A percentile compares a stretch with the other conserved stretches of the same genome.
Evolutionary conservation across 1,139 yeast genomes (phyloP).

Genomic region (Lizanozyma gosingica): DNA sequence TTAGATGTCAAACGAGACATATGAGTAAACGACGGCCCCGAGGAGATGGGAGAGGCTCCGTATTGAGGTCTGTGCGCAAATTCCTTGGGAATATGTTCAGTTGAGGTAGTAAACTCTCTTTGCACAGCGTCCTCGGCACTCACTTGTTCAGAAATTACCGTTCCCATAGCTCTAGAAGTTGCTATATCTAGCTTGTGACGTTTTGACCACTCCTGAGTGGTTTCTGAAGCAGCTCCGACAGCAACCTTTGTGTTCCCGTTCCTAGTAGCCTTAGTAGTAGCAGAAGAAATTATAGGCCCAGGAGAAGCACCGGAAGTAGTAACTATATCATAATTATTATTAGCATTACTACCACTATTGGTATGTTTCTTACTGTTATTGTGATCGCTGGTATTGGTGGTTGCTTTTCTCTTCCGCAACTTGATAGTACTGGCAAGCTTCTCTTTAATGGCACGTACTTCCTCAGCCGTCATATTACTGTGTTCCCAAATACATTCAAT

Average conservation of each 20-base stretch:
- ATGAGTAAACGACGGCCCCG: background rate
- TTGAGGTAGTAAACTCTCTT: too few relatives aligned
- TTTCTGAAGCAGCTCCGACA: too few relatives aligned
- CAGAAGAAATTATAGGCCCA: too few relatives aligned
- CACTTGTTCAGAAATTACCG: background rate
- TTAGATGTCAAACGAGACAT: background rate
- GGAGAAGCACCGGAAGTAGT: too few relatives aligned
- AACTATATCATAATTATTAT: too few relatives aligned
- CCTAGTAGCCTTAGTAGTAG: too few relatives aligned
- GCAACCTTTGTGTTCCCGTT: too few relatives aligned
- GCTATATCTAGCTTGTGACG: background rate
- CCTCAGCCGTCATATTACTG: background rate
- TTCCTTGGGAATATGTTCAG: too few relatives aligned
- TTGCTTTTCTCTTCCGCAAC: background rate
- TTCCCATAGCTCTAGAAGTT: too few relatives aligned
- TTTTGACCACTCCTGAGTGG: background rate
- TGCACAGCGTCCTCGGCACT: too few relatives aligned
- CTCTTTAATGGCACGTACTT: background rate
- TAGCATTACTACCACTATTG: background rate
- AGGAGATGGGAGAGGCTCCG: background rate
- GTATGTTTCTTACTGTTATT: background rate
- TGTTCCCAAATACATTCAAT: slow-evolving; percentile 40
- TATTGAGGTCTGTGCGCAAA: background rate
- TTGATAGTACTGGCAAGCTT: background rate
- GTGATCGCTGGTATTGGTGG: background rate